Conservation (phyloP, 2,329 filamentous ascomycete genomes). For the Emericellopsis cladophorae region DNA sequence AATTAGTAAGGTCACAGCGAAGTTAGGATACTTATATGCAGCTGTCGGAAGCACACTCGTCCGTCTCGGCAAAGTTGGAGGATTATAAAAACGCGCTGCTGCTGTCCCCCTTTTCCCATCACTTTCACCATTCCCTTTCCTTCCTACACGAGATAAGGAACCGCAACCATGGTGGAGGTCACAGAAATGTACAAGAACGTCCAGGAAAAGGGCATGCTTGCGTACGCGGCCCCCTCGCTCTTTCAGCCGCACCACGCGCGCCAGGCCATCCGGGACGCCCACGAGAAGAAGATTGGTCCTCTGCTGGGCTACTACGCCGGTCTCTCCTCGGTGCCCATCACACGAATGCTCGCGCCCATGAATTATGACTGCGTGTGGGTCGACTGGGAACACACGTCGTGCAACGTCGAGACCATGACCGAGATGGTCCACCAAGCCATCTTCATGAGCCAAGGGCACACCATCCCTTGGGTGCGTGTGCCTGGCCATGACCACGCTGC, state of each 20-base stretch:
- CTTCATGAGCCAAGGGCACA: conserved; percentile 30
- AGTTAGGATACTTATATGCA: no score
- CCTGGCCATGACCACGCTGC: conserved; percentile 31
- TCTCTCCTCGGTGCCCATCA: conserved; percentile 23
- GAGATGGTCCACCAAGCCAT: conserved; percentile 32
- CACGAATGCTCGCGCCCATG: conserved; percentile 26
- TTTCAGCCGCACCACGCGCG: conserved; percentile 31
- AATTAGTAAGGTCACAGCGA: no score
- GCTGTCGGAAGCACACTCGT: no score
- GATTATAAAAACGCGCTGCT: no score
- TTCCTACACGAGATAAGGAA: no score
- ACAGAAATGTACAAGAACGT: no score
- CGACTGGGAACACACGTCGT: conserved; percentile 34
- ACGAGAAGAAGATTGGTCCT: conserved; percentile 29
- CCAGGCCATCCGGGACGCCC: conserved; percentile 30
- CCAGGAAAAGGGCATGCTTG: conserved; percentile 19
- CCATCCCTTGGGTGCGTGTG: conserved; percentile 30
- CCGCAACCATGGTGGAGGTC: not conserved
- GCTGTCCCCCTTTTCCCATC: no score
- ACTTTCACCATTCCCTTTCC: no score
- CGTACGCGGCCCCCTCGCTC: conserved; percentile 28
- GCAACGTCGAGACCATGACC: conserved; percentile 34
- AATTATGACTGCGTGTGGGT: conserved; percentile 30
- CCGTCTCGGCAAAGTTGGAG: no score
- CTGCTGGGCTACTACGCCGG: conserved; percentile 28